Evolutionary conservation across 495 filamentous ascomycete species (phyloP).

Genomic region (Penicillium bialowiezense): DNA sequence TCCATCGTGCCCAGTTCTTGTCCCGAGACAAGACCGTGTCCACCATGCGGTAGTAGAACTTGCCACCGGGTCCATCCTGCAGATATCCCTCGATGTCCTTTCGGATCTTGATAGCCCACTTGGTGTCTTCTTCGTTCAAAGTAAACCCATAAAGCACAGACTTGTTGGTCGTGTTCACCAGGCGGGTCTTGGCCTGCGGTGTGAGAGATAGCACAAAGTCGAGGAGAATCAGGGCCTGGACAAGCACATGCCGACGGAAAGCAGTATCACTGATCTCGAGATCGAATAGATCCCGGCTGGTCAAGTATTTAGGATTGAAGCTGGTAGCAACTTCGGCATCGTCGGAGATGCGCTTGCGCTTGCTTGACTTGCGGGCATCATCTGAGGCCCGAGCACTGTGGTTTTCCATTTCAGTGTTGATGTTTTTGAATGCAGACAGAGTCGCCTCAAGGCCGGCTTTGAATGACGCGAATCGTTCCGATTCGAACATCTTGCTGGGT

Average conservation of each 20-base stretch:
- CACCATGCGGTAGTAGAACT: conserved; percentile 93
- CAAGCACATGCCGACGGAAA: conserved; percentile 87
- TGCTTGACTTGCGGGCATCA: conserved; percentile 60
- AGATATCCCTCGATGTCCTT: conserved; percentile 74
- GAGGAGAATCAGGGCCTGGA: conserved; percentile 89
- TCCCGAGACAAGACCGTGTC: conserved; percentile 92
- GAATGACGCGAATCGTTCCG: conserved; percentile 68
- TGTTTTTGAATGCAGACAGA: conserved; percentile 71
- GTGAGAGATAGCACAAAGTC: conserved; percentile 91
- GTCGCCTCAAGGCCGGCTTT: conserved; percentile 75
- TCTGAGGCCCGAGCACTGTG: conserved; percentile 51
- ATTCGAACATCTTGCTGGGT: conserved; percentile 74
- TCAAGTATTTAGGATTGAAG: conserved; percentile 97
- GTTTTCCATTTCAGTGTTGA: conserved; percentile 65
- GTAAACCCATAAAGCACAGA: conserved; percentile 79
- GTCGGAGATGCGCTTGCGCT: conserved; percentile 67
- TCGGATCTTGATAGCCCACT: conserved; percentile 76
- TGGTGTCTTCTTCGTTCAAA: conserved; percentile 76
- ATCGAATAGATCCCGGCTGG: conserved; percentile 89
- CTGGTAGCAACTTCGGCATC: conserved; percentile 63
- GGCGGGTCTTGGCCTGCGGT: conserved; percentile 73
- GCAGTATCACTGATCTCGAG: conserved; percentile 93
- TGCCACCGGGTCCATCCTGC: conserved; percentile 64
- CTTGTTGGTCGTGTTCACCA: conserved; percentile 72
- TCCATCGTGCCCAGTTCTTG: conserved; percentile 98